Base-by-base conservation (phyloP, 83 land plant species). In the Picea mariana region DNA sequence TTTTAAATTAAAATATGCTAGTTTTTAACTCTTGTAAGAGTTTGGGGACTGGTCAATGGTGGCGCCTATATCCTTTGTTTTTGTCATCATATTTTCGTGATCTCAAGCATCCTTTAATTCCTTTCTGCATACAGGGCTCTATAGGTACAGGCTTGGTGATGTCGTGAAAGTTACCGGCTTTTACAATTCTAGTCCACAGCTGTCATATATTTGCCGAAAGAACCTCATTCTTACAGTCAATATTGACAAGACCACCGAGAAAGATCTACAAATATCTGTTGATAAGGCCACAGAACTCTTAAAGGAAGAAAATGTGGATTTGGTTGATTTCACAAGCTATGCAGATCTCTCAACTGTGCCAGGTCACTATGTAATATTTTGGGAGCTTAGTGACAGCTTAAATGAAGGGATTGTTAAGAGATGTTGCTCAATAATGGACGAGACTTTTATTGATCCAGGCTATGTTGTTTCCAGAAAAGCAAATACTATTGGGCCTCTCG, bases 201-300 rank as follows among this genome's bases (percentile, higher is more conserved):
- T 94, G 21, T 67, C 87, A 59, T 94, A 89, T 73, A 78, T 90
- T 5, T 83, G 95, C 89, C 47, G 97, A 73, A 84, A 83, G 76
- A 91, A 86, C 83, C 92, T 92, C 4, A 73, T 94, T 6, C 89
- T 91, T 21, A 87, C 81, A 55, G 78, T 94, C 58, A 90, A 94
- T 88, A 91, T 90, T 6, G 97, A 94, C 90, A 94, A 92, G 87
- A 89, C 82, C 86, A 90, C 91, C 3, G 97, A 94, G 87, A 88
- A 85, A 40, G 95, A 92, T 34, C 85, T 94, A 23, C 90, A 94
- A 73, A 68, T 86, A 68, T 85, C 89, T 9, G 93, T 94, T 18
- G 91, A 89, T 17, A 84, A 66, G 42, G 95, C 90, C 24, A 55
- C 82, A 17, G 82, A 86, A 67, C 67, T 83, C 4, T 40, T 94